These are phyloP conservation scores for Moesziomyces globuligerus DNA, from an alignment of 1,284 basidiomycete species.

Conservation along the genomic window DNA sequence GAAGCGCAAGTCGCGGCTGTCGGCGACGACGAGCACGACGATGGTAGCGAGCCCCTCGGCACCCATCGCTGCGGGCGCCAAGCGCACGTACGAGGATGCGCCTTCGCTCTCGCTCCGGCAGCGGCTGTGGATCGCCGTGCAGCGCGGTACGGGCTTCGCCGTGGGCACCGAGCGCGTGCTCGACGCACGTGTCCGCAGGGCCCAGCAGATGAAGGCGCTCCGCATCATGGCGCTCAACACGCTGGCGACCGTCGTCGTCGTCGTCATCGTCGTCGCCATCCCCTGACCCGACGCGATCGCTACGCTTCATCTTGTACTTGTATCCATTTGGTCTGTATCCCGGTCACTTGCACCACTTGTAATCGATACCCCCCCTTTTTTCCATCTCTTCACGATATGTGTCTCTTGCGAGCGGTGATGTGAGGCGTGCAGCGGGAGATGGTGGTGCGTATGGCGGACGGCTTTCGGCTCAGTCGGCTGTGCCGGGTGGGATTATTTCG, in stretches of 20 bases:
- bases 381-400: too few relatives aligned
- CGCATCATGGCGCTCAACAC: slow-evolving; percentile 38
- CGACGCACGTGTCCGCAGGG: slow-evolving; percentile 40
- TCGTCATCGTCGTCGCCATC: slow-evolving; percentile 41
- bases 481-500: slow-evolving; percentile 9
- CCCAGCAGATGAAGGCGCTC: slow-evolving; percentile 49
- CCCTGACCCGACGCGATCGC: slow-evolving; percentile 11
- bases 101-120: background rate
- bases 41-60: slow-evolving; percentile 4
- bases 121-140: slow-evolving; percentile 29
- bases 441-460: background rate
- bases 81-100: slow-evolving; percentile 20
- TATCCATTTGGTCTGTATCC: background rate
- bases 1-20: slow-evolving; percentile 20
- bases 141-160: slow-evolving; percentile 48
- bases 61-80: background rate
- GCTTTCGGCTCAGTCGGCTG: slow-evolving; percentile 28
- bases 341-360: slow-evolving; percentile 8
- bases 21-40: slow-evolving; percentile 27
- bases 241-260: slow-evolving; percentile 23
- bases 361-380: slow-evolving; percentile 10
- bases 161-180: slow-evolving; percentile 49
- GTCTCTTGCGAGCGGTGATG: background rate
- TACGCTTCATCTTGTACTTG: slow-evolving; percentile 2
- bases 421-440: background rate